Evolutionary conservation across 23 red algal species (phyloP).

Genomic region (Gracilaria vermiculophylla): DNA sequence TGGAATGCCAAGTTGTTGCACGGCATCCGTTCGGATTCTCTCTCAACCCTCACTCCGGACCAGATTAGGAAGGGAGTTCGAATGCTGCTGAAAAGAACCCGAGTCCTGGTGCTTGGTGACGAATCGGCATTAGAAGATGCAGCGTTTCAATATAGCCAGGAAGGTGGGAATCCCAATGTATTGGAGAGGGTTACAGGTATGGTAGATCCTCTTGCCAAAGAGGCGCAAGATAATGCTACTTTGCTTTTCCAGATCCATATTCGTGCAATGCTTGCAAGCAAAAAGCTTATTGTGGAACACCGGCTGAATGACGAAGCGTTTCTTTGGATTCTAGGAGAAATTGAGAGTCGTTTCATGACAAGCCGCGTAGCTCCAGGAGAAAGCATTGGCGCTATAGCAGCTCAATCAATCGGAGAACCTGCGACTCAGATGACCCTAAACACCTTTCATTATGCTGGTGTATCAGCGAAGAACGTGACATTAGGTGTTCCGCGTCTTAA

Average conservation of each 20-base stretch:
- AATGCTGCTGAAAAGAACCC: conserved; percentile 68
- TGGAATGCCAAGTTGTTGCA: conserved; percentile 85
- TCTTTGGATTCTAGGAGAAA: conserved; percentile 91
- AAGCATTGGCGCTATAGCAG: conserved; percentile 95
- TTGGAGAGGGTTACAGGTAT: background rate
- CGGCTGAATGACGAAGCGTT: conserved; percentile 83
- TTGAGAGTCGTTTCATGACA: conserved; percentile 87
- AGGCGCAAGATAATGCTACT: conserved; percentile 91
- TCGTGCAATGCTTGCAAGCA: conserved; percentile 85
- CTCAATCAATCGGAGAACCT: conserved; percentile 97
- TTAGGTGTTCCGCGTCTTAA: conserved; percentile 96
- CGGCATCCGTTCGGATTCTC: conserved; percentile 63
- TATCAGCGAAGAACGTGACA: conserved; percentile 99
- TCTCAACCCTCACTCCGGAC: conserved; percentile 81
- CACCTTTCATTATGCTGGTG: conserved; percentile 99
- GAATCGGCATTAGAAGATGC: conserved; percentile 53
- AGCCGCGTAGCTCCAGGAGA: conserved; percentile 84
- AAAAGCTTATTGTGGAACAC: conserved; percentile 84
- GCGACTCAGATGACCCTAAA: conserved; percentile 99
- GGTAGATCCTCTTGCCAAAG: conserved; percentile 51
- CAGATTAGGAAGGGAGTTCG: conserved; percentile 80
- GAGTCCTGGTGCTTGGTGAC: conserved; percentile 50
- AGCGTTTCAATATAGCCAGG: conserved; percentile 31
- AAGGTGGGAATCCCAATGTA: conserved; percentile 5
- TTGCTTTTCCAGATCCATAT: conserved; percentile 94